Conservation (phyloP, 2,329 filamentous ascomycete genomes). For the Zarea fungicola region DNA sequence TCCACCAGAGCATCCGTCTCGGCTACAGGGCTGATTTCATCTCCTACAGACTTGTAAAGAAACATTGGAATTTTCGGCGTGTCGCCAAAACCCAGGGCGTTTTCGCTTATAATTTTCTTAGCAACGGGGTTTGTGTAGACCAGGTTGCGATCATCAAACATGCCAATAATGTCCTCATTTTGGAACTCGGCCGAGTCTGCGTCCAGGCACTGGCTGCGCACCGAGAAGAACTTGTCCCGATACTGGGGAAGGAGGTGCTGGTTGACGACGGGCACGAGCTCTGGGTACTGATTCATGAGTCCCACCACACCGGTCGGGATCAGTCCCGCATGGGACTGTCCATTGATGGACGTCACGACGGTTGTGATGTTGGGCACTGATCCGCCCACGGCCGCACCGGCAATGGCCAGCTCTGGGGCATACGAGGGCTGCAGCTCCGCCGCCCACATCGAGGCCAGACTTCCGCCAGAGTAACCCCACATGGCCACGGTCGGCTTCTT, state of each 20-base stretch:
- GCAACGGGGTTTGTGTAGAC: slow-evolving; percentile 19
- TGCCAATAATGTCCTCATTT: slow-evolving; percentile 32
- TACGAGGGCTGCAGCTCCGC: slow-evolving; percentile 23
- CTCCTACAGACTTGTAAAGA: slow-evolving; percentile 43
- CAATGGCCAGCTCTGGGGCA: slow-evolving; percentile 22
- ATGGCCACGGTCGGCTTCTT: slow-evolving; percentile 32
- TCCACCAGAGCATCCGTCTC: slow-evolving; percentile 39
- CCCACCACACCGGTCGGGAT: slow-evolving; percentile 20
- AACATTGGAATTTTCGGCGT: slow-evolving; percentile 43
- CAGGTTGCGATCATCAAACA: slow-evolving; percentile 34
- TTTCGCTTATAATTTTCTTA: slow-evolving; percentile 23
- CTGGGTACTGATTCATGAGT: slow-evolving; percentile 20
- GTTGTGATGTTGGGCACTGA: slow-evolving; percentile 18
- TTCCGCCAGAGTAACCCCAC: slow-evolving; percentile 34
- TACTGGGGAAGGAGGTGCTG: slow-evolving; percentile 18
- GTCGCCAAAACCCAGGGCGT: slow-evolving; percentile 30
- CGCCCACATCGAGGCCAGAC: slow-evolving; percentile 19
- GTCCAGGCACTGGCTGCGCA: slow-evolving; percentile 22
- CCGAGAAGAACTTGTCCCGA: slow-evolving; percentile 24
- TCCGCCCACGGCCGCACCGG: slow-evolving; percentile 22
- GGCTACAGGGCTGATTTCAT: slow-evolving; percentile 39
- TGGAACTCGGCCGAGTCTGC: slow-evolving; percentile 24
- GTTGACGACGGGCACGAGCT: slow-evolving; percentile 14
- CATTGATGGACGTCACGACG: slow-evolving; percentile 17
- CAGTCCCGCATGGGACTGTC: slow-evolving; percentile 16